A percentile compares a stretch with the other conserved stretches of the same genome.
phyloP scores from a whole-genome alignment of 2,329 filamentous ascomycete species.

The Colletotrichum sp. region DNA sequence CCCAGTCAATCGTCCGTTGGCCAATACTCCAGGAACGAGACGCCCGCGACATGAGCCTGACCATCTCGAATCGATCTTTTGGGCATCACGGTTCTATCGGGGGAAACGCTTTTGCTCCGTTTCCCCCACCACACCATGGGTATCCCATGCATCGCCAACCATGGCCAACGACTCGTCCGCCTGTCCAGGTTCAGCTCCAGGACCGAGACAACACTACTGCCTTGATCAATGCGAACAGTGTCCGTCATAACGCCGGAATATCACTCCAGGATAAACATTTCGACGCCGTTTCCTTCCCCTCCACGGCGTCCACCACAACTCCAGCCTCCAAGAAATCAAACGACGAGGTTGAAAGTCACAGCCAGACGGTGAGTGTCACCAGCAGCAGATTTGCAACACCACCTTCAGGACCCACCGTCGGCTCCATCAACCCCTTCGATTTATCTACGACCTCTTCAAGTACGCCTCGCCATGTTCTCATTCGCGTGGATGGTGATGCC shows the following conservation, averaged over 20 bases:
- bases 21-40: neutral
- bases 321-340: neutral
- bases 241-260: neutral
- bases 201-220: neutral
- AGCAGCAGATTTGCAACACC: neutral
- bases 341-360: neutral
- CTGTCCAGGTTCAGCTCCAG: conserved; percentile 1
- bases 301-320: neutral
- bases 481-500: conserved; percentile 11
- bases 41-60: conserved; percentile 14
- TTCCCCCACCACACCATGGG: conserved; percentile 14
- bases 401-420: neutral
- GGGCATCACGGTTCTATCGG: conserved; percentile 16
- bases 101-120: conserved; percentile 4
- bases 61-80: conserved; percentile 10
- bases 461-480: conserved; percentile 12
- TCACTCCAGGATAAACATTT: neutral
- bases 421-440: conserved; percentile 12
- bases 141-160: conserved; percentile 16
- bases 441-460: conserved; percentile 2
- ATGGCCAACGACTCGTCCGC: conserved; percentile 9
- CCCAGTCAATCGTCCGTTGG: neutral
- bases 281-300: neutral
- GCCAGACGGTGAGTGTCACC: neutral
- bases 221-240: neutral